Evolutionary conservation across 2,329 filamentous ascomycete genomes (phyloP).

Genomic region (Knoxdaviesia proteae): DNA sequence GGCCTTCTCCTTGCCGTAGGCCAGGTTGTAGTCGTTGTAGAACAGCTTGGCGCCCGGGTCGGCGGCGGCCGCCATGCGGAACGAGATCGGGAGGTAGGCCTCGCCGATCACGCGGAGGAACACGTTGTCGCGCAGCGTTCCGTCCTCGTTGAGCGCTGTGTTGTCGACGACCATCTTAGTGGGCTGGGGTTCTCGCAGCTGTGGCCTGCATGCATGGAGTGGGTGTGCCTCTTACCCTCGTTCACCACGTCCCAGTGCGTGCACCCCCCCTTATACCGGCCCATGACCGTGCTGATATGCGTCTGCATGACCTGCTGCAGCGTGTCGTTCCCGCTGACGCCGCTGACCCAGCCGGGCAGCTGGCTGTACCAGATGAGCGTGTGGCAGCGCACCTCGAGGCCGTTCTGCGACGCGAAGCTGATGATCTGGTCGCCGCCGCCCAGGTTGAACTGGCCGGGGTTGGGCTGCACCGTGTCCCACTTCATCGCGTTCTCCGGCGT

Average conservation of each 20-base stretch:
- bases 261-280: conserved; percentile 23
- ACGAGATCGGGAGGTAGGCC: conserved; percentile 27
- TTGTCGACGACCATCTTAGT: background rate
- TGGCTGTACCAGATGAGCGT: conserved; percentile 28
- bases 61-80: conserved; percentile 22
- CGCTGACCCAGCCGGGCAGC: conserved; percentile 13
- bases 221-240: conserved; percentile 13
- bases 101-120: conserved; percentile 27
- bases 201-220: background rate
- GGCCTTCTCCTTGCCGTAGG: conserved; percentile 15
- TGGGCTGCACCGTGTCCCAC: conserved; percentile 37
- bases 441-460: conserved; percentile 31
- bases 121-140: conserved; percentile 20
- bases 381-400: conserved; percentile 40
- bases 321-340: conserved; percentile 24
- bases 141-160: conserved; percentile 24
- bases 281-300: conserved; percentile 25
- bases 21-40: conserved; percentile 32
- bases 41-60: conserved; percentile 27
- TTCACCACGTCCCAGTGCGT: conserved; percentile 34
- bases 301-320: conserved; percentile 28
- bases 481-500: conserved; percentile 27
- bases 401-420: conserved; percentile 19
- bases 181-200: background rate
- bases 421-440: conserved; percentile 26